Evolutionary conservation across 768 basidiomycete genomes (phyloP), one percentile per base, ranked within the genome.

Genomic region (Tephrocybe sp.): DNA sequence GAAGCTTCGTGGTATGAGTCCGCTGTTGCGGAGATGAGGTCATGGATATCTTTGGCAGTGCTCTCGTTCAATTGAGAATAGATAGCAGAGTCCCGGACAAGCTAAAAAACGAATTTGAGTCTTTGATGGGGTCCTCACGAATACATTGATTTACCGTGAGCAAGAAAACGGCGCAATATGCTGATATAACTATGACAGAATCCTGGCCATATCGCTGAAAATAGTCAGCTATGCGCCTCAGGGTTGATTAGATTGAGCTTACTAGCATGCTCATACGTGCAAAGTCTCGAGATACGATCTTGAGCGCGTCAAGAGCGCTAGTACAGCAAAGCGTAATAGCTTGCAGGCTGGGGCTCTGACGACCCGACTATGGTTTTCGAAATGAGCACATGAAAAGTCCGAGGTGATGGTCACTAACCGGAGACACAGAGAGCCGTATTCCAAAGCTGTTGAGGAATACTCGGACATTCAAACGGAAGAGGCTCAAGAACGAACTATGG

Each of bases 371-470:
- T 26, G 10, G 32, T 3, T 16, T 12, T 48, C 39, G 13, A 34
- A 12, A n/a, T 31, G 2, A 34, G 16, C 9, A 12, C 31, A 13
- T 11, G 14, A 11, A 47, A 4, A 32, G 12, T 35, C 34, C 9
- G 4, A 39, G 16, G 17, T 4, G 5, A 30, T 5, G 19, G 20
- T 19, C 38, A 71, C 79, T 60, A 59, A 80, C 85, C 46, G 82
- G 75, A 47, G 72, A 65, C 66, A 84, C 74, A 32, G 80, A 76
- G 16, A 78, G 76, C 58, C 87, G 84, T 42, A 91, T 82, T 22
- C 87, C 90, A 65, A 91, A 88, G 56, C 87, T 89, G 65, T 92
- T 92, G 64, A 92, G 68, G 70, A 92, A 92, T 44, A 93, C 74
- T 53, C 85, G 76, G 45, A 89, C 86, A 63, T 92, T 80, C 30